Conservation (phyloP, 495 filamentous ascomycete species). For the Penicillium ucsense region DNA sequence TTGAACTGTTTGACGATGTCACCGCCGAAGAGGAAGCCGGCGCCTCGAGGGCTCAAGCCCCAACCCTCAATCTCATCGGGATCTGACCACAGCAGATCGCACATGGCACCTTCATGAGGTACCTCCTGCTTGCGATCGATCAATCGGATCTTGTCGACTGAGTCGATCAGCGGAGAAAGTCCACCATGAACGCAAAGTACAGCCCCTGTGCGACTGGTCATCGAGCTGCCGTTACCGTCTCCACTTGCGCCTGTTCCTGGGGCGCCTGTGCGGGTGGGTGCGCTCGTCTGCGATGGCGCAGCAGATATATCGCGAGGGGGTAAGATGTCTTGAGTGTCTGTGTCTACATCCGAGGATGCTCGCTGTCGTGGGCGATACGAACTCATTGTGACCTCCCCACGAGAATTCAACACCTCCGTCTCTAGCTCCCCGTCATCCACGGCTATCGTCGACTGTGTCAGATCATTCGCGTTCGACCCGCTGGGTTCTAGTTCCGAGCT, state of each 20-base stretch:
- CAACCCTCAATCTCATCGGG: slow-evolving; percentile 98
- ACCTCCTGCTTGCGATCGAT: slow-evolving; percentile 97
- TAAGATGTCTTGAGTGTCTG: slow-evolving; percentile 30
- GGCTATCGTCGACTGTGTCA: slow-evolving; percentile 35
- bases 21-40: slow-evolving; percentile 90
- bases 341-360: slow-evolving; percentile 23
- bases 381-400: slow-evolving; percentile 65
- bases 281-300: slow-evolving; percentile 17
- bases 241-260: slow-evolving; percentile 72
- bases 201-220: slow-evolving; percentile 58
- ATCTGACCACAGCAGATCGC: slow-evolving; percentile 94
- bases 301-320: slow-evolving; percentile 39
- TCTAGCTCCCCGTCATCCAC: slow-evolving; percentile 65
- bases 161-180: slow-evolving; percentile 82
- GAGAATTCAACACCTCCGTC: slow-evolving; percentile 81
- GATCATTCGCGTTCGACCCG: slow-evolving; percentile 29
- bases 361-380: slow-evolving; percentile 46
- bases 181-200: slow-evolving; percentile 95
- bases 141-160: slow-evolving; percentile 89
- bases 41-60: slow-evolving; percentile 89
- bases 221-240: slow-evolving; percentile 47
- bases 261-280: slow-evolving; percentile 48
- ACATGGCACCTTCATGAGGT: slow-evolving; percentile 98
- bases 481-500: slow-evolving; percentile 58
- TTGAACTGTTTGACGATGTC: slow-evolving; percentile 97